Percentiles rank a stretch among this genome's conserved stretches.
Conservation (phyloP, 306 rosid genomes). For the Cercis canadensis region DNA sequence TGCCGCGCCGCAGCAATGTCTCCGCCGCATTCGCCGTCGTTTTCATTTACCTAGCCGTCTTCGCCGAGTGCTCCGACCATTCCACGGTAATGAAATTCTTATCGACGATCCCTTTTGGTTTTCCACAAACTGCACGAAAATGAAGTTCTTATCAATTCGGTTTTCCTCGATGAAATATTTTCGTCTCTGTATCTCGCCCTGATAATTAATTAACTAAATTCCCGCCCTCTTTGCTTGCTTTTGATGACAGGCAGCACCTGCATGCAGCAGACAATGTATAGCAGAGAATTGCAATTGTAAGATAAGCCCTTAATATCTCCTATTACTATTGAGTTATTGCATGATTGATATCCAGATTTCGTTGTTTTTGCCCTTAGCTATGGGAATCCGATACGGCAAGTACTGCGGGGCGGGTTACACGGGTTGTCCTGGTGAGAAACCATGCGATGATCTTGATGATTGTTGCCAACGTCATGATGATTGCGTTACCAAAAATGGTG, state of each 20-base stretch:
- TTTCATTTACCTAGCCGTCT: slow-evolving; percentile 41
- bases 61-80: slow-evolving; percentile 41
- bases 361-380: slow-evolving; percentile 39
- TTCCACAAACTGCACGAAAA: too few relatives aligned
- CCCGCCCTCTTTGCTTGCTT: neutral
- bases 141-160: neutral
- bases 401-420: slow-evolving; percentile 42
- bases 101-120: too few relatives aligned
- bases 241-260: slow-evolving; percentile 36
- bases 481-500: slow-evolving; percentile 72
- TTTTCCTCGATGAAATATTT: too few relatives aligned
- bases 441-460: slow-evolving; percentile 90
- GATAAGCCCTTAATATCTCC: slow-evolving; percentile 22
- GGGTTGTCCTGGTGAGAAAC: slow-evolving; percentile 85
- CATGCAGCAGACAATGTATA: slow-evolving; percentile 72
- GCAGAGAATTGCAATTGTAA: slow-evolving; percentile 68
- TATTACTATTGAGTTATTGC: slow-evolving; percentile 48
- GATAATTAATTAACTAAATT: too few relatives aligned
- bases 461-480: slow-evolving; percentile 89
- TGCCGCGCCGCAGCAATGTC: too few relatives aligned
- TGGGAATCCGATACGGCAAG: slow-evolving; percentile 79
- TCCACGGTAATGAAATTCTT: neutral
- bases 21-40: slow-evolving; percentile 50
- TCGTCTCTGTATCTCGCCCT: too few relatives aligned
- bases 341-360: neutral